Base-by-base conservation (phyloP, 768 basidiomycete genomes). In the Scleroderma citrinum region DNA sequence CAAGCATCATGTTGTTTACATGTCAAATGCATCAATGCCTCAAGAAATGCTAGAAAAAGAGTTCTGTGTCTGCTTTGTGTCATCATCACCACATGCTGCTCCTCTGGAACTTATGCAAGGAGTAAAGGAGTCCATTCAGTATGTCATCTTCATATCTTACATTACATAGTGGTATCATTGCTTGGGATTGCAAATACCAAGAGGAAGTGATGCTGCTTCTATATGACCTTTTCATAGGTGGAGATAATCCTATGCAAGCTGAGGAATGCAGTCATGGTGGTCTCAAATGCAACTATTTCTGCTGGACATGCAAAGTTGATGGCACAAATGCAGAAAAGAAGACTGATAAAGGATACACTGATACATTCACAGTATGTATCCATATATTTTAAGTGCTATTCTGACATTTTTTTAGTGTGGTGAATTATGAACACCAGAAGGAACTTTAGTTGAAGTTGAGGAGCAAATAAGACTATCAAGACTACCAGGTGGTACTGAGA, bases 211-310 rank as follows among this genome's bases (percentile, higher is more conserved):
- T 63, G 29, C 37, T 69, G 0, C 45, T 53, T 0, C 65, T 54
- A 0, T 69, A 63, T 26, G 29, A 36, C 0, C 51, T 67, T 0
- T 52, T 68, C 13, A 17, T 61, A 2, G 42, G 55, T 0, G 57
- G 62, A 5, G 63, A 72, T 49, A 72, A 71, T 26, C 71, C 64
- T 0, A 69, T 70, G 71, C 70, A 71, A 20, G 59, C 67, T 0
- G 65, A 71, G 32, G 57, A 61, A 11, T 69, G 62, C 39, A 65
- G 62, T 17, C 68, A 70, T 16, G 57, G 51, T 14, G 66, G 70
- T 0, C 26, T 68, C 1, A 57, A 45, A 7, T 59, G 62, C 16
- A 72, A 70, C n/a, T 57, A 56, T 36, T 58, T 69, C 26, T 72
- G 69, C 31, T 55, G 54, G 3, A 62, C 52, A 7, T 72, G 69